Evolutionary conservation across 2,329 filamentous ascomycete genomes (phyloP).

Genomic region (Ceratocystiopsis brevicomis): DNA sequence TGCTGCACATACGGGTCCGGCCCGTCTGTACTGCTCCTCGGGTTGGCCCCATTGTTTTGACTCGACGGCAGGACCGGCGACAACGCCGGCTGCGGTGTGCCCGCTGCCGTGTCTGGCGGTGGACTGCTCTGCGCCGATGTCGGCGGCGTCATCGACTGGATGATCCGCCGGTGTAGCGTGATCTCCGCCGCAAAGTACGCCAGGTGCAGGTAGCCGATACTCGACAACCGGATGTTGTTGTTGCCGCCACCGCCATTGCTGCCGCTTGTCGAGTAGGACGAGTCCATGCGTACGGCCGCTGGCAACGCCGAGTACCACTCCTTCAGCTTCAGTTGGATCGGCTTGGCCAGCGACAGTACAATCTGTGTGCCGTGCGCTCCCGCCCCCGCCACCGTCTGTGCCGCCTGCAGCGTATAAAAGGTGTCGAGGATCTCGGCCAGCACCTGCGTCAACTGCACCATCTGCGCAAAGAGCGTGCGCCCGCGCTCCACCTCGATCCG

Average conservation of each 20-base stretch:
- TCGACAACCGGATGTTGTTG: constrained; percentile 31
- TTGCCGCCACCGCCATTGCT: constrained; percentile 18
- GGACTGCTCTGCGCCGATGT: constrained; percentile 15
- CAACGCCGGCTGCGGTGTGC: constrained; percentile 9
- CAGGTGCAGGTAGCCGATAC: constrained; percentile 64
- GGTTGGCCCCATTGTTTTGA: constrained; percentile 9
- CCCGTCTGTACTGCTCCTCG: constrained; percentile 12
- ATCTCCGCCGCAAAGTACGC: constrained; percentile 92
- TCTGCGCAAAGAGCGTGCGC: constrained; percentile 52
- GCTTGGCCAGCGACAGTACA: constrained; percentile 58
- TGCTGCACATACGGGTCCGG: constrained; percentile 70
- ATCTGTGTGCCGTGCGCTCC: constrained; percentile 52
- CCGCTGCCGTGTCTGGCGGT: constrained; percentile 19
- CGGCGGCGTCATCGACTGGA: constrained; percentile 44
- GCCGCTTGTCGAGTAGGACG: constrained; percentile 23
- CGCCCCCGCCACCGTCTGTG: constrained; percentile 45
- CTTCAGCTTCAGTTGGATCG: constrained; percentile 64
- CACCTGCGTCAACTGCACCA: constrained; percentile 56
- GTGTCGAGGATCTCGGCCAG: constrained; percentile 66
- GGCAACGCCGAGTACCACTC: constrained; percentile 66
- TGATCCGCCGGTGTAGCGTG: constrained; percentile 76
- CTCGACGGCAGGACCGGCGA: constrained; percentile 5
- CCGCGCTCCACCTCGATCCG: constrained; percentile 48
- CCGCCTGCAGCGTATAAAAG: constrained; percentile 65
- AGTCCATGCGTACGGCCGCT: constrained; percentile 44